Base-by-base conservation (phyloP, 768 basidiomycete species). In the Grammothele lineata region DNA sequence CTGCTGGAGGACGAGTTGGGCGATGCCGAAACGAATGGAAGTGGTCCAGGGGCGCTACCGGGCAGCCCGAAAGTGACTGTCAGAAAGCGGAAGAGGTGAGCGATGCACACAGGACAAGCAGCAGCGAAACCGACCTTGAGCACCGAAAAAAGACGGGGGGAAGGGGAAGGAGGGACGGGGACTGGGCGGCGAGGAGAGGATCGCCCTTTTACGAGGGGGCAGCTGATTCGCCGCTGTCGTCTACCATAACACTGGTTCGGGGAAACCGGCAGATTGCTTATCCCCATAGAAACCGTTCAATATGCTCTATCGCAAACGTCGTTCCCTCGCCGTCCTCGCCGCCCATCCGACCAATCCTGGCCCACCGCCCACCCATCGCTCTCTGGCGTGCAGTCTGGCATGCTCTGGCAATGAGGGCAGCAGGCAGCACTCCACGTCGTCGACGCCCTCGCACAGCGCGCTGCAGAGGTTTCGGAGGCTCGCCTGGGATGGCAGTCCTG, bases 21-120 rank as follows among this genome's bases (percentile, higher is more conserved):
- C 47, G 40, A 41, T 38, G 46, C 43, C 43, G 52, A 49, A 55
- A 56, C 43, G 57, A 58, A 57, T 51, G 55, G 59, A 63, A 55
- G 54, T 54, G 57, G 65, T 70, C 70, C 68, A 75, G 70, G 76
- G 78, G 77, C 74, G 83, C 85, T 68, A 73, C 83, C 81, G 70
- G 82, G 83, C 83, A 78, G 74, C 81, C 83, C 76, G 73, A 63
- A n/a, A 78, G 65, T 70, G 73, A 70, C 65, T 69, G 62, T 68
- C 69, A 42, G 40, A 52, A 33, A 43, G 46, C 36, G 43, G 26
- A 8, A 40, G 25, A 40, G 32, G 37, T 26, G 15, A 40, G 39
- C 38, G 38, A 37, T 43, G 10, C 36, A 21, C 15, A 53, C 49
- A 30, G 43, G 42, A 44, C 32, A 30, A 19, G 22, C 12, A 46